Base-by-base conservation (phyloP, 805 yeast species). In the Starmerella bombicola region DNA sequence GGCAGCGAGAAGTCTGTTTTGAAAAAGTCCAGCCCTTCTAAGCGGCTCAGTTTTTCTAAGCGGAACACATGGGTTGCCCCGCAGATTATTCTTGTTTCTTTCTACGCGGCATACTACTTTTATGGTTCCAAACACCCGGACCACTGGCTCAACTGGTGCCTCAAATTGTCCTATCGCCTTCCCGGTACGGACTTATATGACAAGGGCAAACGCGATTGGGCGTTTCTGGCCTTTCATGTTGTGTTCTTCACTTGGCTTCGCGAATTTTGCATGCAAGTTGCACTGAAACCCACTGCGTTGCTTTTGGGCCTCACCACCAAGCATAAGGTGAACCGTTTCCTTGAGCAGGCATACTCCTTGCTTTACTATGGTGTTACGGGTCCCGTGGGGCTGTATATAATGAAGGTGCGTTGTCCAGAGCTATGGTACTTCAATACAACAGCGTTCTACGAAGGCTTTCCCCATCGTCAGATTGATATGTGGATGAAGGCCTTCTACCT, bases 321-420 rank as follows among this genome's bases (percentile, higher is more conserved):
- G 44, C 63, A 66, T 41, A 86, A 82, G 60, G 59, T 74, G 32
- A 73, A 71, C 46, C 73, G 99, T 59, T 85, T 88, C 62, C 75
- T 83, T 78, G 99, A 91, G 61, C 99, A 91, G 65, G 70, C 85
- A 6, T 91, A 88, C 58, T 73, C 88, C 2, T 69, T 84, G 52
- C 58, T 82, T 45, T 91, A 91, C 63, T 85, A 78, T 57, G 80
- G 86, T 10, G 47, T 76, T 6, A 68, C 81, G 21, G 93, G 94
- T 13, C 93, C 95, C 0, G 68, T 78, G 43, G 99, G 98, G 1
- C 64, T 91, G 41, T 84, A 76, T 67, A 80, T 91, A 49, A 86
- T 91, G 97, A 70, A 70, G 52, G 66, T 70, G 36, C 72, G 80
- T 32, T 22, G 42, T 31, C 51, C 49, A 12, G 93, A 93, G 35